Conservation (phyloP, 768 basidiomycete species). For the Podaxis sp. region DNA sequence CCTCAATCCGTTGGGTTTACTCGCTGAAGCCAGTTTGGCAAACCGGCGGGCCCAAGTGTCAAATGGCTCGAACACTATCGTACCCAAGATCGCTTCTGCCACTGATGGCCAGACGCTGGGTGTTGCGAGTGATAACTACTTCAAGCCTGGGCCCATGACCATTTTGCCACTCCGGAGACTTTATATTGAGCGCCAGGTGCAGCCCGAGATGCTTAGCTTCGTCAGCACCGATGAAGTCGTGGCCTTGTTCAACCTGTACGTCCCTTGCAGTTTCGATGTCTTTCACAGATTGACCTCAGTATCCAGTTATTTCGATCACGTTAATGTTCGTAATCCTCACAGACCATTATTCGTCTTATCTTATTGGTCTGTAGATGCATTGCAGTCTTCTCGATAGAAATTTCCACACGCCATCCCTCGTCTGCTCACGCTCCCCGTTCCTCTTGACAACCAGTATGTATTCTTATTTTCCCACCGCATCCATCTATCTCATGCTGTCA, state of each 20-base stretch:
- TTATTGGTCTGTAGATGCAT: constrained; percentile 53
- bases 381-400: constrained; percentile 79
- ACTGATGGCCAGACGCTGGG: constrained; percentile 54
- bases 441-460: constrained; percentile 85
- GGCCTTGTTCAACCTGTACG: constrained; percentile 86
- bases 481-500: constrained; percentile 5
- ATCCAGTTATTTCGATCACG: constrained; percentile 69
- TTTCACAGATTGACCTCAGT: constrained; percentile 15
- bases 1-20: constrained; percentile 87
- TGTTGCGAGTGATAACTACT: constrained; percentile 85
- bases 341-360: constrained; percentile 13
- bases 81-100: constrained; percentile 29
- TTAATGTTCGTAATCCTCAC: constrained; percentile 53
- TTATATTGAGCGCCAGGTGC: constrained; percentile 85
- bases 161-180: constrained; percentile 80
- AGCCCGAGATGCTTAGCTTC: constrained; percentile 92
- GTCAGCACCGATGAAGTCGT: constrained; percentile 88
- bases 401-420: constrained; percentile 92
- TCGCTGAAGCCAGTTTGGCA: constrained; percentile 87
- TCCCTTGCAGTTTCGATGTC: constrained; percentile 21
- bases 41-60: constrained; percentile 63
- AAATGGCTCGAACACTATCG: constrained; percentile 34
- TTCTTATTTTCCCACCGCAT: constrained; percentile 7
- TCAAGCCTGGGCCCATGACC: constrained; percentile 92
- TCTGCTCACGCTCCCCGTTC: constrained; percentile 94